phyloP scores from a whole-genome alignment of 2,329 filamentous ascomycete species.

The Metarhizium brunneum region DNA sequence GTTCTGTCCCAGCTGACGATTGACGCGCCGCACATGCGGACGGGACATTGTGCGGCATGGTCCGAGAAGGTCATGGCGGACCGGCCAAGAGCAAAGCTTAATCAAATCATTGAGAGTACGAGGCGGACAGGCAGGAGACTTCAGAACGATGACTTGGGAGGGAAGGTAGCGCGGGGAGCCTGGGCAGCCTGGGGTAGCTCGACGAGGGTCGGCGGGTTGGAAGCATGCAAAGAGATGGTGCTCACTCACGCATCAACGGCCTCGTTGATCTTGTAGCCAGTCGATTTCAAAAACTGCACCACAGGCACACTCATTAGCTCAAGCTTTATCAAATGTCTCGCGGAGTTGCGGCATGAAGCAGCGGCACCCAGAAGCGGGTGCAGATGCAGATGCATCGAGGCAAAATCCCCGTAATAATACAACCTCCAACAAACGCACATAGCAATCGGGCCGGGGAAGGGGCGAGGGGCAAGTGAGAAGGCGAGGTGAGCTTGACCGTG shows the following conservation, averaged over 20 bases:
- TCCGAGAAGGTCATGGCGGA: not conserved
- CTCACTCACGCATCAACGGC: conserved; percentile 49
- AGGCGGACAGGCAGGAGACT: not conserved
- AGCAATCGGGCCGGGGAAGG: conserved; percentile 1
- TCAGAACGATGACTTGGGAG: not conserved
- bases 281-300: conserved; percentile 36
- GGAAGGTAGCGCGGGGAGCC: not conserved
- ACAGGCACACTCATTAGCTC: conserved; percentile 16
- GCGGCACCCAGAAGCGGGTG: not conserved
- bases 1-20: not conserved
- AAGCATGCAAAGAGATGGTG: conserved; percentile 2
- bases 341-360: not conserved
- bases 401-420: not conserved
- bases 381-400: not conserved
- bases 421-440: not conserved
- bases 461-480: not conserved
- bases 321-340: not conserved
- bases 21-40: not conserved
- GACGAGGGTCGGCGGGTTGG: not conserved
- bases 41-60: not conserved
- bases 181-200: not conserved
- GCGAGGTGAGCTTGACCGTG: not conserved
- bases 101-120: not conserved
- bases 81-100: not conserved
- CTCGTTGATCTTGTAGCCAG: conserved; percentile 41